These are phyloP conservation scores for Balakata baccata DNA, from an alignment of 345 rosid genomes.

Conservation along the genomic window DNA sequence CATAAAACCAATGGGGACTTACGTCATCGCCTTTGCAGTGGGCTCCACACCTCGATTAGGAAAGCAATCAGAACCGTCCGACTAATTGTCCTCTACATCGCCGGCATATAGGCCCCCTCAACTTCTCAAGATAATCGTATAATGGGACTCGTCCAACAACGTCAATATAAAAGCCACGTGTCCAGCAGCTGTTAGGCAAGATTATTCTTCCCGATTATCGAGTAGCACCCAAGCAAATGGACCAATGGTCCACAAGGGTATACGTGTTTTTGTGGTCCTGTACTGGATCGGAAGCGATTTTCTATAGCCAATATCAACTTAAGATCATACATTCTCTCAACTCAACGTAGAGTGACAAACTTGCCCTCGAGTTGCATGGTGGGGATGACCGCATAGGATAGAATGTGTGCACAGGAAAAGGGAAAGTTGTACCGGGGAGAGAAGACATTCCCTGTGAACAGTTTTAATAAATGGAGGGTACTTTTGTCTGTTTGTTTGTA, in stretches of 20 bases:
- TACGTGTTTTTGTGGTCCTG: not conserved
- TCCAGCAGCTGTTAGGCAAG: slow-evolving; percentile 5
- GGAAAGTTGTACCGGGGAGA: slow-evolving; percentile 5
- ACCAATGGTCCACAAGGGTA: slow-evolving; percentile 3
- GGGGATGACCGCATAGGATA: not conserved
- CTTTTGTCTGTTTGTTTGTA: slow-evolving; percentile 1
- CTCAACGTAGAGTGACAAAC: too few relatives aligned
- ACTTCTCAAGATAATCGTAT: slow-evolving; percentile 25
- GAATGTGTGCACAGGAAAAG: not conserved
- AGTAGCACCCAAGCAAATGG: slow-evolving; percentile 5
- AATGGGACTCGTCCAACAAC: slow-evolving; percentile 21
- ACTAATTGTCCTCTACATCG: slow-evolving; percentile 39
- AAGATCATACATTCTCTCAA: not conserved
- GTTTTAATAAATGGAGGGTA: not conserved
- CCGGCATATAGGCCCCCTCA: slow-evolving; percentile 23
- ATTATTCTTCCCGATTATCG: not conserved
- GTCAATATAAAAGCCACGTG: slow-evolving; percentile 24
- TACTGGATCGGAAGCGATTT: not conserved
- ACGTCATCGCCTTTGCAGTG: not conserved
- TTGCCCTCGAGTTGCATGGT: not conserved
- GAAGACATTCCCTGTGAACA: slow-evolving; percentile 24
- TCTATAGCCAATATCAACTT: not conserved
- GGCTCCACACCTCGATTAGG: not conserved
- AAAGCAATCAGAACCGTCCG: slow-evolving; percentile 35
- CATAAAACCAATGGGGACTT: slow-evolving; percentile 2